phyloP scores from a whole-genome alignment of 1,284 basidiomycete species.

The Anthracocystis panici-leucophaei region DNA sequence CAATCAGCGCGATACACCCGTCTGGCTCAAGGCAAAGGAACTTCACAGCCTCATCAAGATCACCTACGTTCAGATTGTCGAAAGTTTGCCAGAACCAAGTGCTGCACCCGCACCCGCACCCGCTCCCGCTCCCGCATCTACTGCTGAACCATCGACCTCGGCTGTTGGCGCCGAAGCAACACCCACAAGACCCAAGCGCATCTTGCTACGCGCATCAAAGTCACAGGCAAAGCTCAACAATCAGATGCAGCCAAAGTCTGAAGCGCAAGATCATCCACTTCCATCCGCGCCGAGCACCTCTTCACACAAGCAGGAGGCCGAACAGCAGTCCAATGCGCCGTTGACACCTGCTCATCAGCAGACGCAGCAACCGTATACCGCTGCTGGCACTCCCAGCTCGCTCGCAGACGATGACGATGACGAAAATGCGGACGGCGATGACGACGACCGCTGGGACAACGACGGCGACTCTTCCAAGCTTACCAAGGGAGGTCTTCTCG shows the following conservation, averaged over 20 bases:
- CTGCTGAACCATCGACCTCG: not conserved
- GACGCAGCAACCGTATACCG: conserved; percentile 31
- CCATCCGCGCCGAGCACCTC: conserved; percentile 12
- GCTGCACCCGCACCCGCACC: conserved; percentile 17
- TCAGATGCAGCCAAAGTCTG: conserved; percentile 13
- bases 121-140: not conserved
- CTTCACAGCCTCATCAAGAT: conserved; percentile 70
- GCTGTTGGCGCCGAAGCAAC: conserved; percentile 11
- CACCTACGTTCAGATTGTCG: conserved; percentile 54
- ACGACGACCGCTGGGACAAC: conserved; percentile 19
- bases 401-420: conserved; percentile 40
- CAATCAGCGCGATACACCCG: conserved; percentile 85
- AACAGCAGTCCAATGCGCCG: conserved; percentile 9
- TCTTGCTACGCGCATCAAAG: conserved; percentile 34
- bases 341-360: conserved; percentile 29
- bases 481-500: conserved; percentile 47
- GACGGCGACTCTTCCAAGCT: conserved; percentile 36
- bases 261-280: conserved; percentile 15
- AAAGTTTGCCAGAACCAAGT: conserved; percentile 41
- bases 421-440: conserved; percentile 25
- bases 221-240: conserved; percentile 44
- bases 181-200: conserved; percentile 38
- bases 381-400: conserved; percentile 33
- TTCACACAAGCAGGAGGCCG: conserved; percentile 4
- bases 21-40: conserved; percentile 84